Percentiles rank a stretch among this genome's conserved stretches.
These are phyloP conservation scores for Lasiodiplodia citricola DNA, from an alignment of 2,329 filamentous ascomycete genomes.

Conservation along the genomic window DNA sequence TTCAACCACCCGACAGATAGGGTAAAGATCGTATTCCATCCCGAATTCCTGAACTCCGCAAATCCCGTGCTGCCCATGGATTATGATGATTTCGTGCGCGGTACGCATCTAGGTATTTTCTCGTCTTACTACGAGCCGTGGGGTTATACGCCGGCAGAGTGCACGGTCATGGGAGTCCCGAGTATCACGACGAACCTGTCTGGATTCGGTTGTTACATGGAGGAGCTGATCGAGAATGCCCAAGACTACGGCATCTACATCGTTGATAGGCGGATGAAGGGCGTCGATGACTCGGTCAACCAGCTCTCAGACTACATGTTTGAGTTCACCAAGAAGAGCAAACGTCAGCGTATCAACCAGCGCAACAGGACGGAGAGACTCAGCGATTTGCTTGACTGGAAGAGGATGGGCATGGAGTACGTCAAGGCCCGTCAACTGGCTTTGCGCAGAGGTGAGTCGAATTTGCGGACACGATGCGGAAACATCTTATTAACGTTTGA, in stretches of 20 bases:
- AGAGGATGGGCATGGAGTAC: slow-evolving; percentile 99
- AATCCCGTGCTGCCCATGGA: slow-evolving; percentile 95
- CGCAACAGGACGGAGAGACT: slow-evolving; percentile 94
- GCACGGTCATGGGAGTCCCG: slow-evolving; percentile 98
- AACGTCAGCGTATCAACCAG: slow-evolving; percentile 97
- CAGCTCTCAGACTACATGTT: slow-evolving; percentile 92
- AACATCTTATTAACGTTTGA: neutral
- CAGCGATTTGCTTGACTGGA: slow-evolving; percentile 96
- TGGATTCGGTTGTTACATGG: slow-evolving; percentile 99
- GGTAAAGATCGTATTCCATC: slow-evolving; percentile 98
- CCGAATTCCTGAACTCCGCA: slow-evolving; percentile 93
- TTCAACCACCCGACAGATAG: slow-evolving; percentile 96
- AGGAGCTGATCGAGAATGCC: slow-evolving; percentile 97
- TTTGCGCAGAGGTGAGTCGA: slow-evolving; percentile 66
- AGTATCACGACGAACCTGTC: slow-evolving; percentile 98
- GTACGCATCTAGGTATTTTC: slow-evolving; percentile 94
- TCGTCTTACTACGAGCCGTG: slow-evolving; percentile 98
- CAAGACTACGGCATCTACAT: slow-evolving; percentile 99
- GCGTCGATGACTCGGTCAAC: slow-evolving; percentile 96
- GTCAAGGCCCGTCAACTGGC: slow-evolving; percentile 96
- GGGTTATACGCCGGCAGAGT: slow-evolving; percentile 98
- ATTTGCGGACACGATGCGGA: neutral
- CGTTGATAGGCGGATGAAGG: slow-evolving; percentile 92
- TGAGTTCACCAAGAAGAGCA: slow-evolving; percentile 91
- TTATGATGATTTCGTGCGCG: slow-evolving; percentile 98